Conservation (phyloP, 192 early-diverging fungal genomes). For the Coemansia sp. region DNA sequence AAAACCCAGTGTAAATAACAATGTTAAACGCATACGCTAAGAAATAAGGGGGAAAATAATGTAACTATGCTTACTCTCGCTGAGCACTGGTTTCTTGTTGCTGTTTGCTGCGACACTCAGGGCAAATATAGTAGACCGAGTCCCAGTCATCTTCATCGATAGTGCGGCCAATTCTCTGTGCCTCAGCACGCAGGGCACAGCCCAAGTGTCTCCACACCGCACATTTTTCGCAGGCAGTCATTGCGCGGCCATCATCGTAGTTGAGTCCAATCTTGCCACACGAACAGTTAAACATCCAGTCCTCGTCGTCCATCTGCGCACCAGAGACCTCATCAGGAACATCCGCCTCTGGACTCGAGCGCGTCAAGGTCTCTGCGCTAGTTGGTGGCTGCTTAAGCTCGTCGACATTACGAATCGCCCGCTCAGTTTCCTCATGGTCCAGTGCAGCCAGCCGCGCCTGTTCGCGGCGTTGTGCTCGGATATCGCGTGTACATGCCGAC, state of each 20-base stretch:
- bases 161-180: slow-evolving; percentile 16
- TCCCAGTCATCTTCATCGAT: slow-evolving; percentile 46
- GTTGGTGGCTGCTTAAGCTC: background rate
- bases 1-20: background rate
- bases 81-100: background rate
- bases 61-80: background rate
- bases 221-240: slow-evolving; percentile 45
- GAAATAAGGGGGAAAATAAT: background rate
- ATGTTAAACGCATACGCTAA: background rate
- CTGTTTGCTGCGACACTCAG: slow-evolving; percentile 15
- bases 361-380: slow-evolving; percentile 2
- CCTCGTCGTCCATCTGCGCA: slow-evolving; percentile 10
- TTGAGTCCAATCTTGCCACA: slow-evolving; percentile 35
- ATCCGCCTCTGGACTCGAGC: background rate
- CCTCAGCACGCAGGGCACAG: slow-evolving; percentile 37
- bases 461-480: slow-evolving; percentile 21
- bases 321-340: background rate
- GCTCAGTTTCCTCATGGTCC: slow-evolving; percentile 1
- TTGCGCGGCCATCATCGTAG: slow-evolving; percentile 46
- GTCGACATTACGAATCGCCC: slow-evolving; percentile 6
- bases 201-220: slow-evolving; percentile 36
- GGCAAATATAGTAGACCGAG: slow-evolving; percentile 25
- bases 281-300: slow-evolving; percentile 44
- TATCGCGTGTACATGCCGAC: slow-evolving; percentile 6
- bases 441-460: slow-evolving; percentile 12